Evolutionary conservation across 1,139 yeast species (phyloP).

Genomic region (Blastobotrys arbuscula): DNA sequence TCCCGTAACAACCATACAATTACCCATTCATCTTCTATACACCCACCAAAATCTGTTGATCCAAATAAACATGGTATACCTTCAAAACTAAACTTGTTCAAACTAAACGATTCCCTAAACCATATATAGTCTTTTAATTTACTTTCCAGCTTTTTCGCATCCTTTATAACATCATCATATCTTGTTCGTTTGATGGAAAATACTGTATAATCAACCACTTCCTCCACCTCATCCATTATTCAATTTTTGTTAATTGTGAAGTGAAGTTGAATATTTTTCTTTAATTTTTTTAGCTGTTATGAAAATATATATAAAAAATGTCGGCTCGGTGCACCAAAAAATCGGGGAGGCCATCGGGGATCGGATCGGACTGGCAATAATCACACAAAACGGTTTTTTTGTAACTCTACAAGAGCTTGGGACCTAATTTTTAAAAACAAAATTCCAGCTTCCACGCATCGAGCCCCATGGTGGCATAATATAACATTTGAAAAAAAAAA

Average conservation of each 20-base stretch:
- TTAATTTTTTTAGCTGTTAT: too few relatives aligned
- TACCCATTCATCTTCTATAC: constrained; percentile 44
- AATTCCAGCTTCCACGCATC: too few relatives aligned
- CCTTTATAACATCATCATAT: constrained; percentile 4
- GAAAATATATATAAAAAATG: too few relatives aligned
- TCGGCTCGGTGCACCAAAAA: too few relatives aligned
- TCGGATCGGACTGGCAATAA: too few relatives aligned
- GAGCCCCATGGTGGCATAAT: too few relatives aligned
- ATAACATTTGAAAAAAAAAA: too few relatives aligned
- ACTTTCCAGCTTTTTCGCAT: constrained; percentile 1
- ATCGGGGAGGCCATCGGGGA: too few relatives aligned
- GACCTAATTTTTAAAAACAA: not conserved
- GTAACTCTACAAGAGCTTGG: not conserved
- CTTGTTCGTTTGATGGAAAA: constrained; percentile 1
- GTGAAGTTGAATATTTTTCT: too few relatives aligned
- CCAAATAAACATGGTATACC: constrained; percentile 40
- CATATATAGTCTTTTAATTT: constrained; percentile 23
- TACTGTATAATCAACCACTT: constrained; percentile 12
- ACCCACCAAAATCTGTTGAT: constrained; percentile 41
- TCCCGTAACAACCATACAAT: constrained; percentile 39
- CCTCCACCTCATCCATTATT: constrained; percentile 1
- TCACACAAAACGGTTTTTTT: too few relatives aligned
- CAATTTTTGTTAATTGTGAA: too few relatives aligned
- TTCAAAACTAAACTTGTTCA: constrained; percentile 12
- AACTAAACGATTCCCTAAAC: constrained; percentile 26